A percentile compares a stretch with the other conserved stretches of the same genome.
Conservation (phyloP, 805 yeast species). For the Cyberlindnera nakhonratchasimensis region DNA sequence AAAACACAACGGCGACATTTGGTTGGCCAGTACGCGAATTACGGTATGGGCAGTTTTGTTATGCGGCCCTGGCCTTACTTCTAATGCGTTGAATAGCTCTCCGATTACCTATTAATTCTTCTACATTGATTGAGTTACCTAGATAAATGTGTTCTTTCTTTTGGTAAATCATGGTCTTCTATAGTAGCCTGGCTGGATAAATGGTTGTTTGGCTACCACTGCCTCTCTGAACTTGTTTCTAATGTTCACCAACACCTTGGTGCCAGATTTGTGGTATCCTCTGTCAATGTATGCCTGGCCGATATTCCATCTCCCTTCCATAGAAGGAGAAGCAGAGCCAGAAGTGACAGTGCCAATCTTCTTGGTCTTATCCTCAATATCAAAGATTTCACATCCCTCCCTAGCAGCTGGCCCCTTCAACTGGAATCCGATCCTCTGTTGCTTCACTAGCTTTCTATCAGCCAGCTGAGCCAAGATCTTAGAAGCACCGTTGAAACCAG, state of each 20-base stretch:
- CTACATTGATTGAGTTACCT: no score
- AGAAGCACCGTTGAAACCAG: slow-evolving; percentile 71
- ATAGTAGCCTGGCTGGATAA: slow-evolving; percentile 72
- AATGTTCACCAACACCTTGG: slow-evolving; percentile 67
- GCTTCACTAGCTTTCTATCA: slow-evolving; percentile 53
- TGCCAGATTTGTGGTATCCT: slow-evolving; percentile 68
- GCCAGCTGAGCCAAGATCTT: slow-evolving; percentile 67
- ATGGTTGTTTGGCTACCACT: slow-evolving; percentile 76
- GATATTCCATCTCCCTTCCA: slow-evolving; percentile 66
- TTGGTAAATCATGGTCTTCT: slow-evolving; percentile 29
- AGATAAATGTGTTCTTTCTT: background rate
- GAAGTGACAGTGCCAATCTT: slow-evolving; percentile 53
- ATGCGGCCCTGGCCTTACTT: slow-evolving; percentile 5
- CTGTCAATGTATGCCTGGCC: slow-evolving; percentile 88
- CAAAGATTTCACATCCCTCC: slow-evolving; percentile 63
- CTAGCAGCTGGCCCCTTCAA: slow-evolving; percentile 91
- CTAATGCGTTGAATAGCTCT: background rate
- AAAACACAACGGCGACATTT: slow-evolving; percentile 18
- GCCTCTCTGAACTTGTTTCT: slow-evolving; percentile 83
- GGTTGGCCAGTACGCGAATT: slow-evolving; percentile 22
- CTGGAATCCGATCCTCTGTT: slow-evolving; percentile 70
- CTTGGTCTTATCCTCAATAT: slow-evolving; percentile 49
- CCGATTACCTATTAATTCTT: background rate
- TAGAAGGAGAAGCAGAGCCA: slow-evolving; percentile 66
- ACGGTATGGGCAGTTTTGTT: slow-evolving; percentile 7